Evolutionary conservation across 257 asterid species (phyloP).

Genomic region (Salvia rosmarinus): DNA sequence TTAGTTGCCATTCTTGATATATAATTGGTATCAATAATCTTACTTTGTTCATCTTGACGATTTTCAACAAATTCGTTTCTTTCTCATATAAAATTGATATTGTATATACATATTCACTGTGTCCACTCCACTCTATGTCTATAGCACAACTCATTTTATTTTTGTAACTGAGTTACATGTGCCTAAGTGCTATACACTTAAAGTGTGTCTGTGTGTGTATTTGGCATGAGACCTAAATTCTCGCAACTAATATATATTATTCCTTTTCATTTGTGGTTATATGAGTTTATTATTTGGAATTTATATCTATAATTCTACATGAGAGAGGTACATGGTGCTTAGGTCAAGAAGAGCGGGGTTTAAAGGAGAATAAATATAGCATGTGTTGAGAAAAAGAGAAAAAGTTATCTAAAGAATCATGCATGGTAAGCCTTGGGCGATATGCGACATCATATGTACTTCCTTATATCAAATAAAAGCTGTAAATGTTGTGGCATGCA

Average conservation of each 20-base stretch:
- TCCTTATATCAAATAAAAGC: not conserved
- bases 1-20: not conserved
- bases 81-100: not conserved
- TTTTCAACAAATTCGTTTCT: not conserved
- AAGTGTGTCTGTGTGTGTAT: no score
- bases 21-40: slow-evolving; percentile 2
- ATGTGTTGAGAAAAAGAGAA: not conserved
- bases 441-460: not conserved
- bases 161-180: no score
- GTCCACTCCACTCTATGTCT: not conserved
- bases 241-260: not conserved
- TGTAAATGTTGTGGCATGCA: slow-evolving; percentile 1
- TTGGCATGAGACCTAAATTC: not conserved
- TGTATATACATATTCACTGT: not conserved
- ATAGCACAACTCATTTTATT: not conserved
- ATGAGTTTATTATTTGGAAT: not conserved
- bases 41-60: not conserved
- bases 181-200: no score
- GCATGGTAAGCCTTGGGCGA: not conserved
- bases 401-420: not conserved
- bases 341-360: not conserved
- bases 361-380: not conserved
- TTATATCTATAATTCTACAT: not conserved
- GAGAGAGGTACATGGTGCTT: not conserved
- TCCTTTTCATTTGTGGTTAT: not conserved